Evolutionary conservation across 1,284 basidiomycete species (phyloP), one percentile per base, ranked within the genome.

Genomic region (Puccinia polysora): DNA sequence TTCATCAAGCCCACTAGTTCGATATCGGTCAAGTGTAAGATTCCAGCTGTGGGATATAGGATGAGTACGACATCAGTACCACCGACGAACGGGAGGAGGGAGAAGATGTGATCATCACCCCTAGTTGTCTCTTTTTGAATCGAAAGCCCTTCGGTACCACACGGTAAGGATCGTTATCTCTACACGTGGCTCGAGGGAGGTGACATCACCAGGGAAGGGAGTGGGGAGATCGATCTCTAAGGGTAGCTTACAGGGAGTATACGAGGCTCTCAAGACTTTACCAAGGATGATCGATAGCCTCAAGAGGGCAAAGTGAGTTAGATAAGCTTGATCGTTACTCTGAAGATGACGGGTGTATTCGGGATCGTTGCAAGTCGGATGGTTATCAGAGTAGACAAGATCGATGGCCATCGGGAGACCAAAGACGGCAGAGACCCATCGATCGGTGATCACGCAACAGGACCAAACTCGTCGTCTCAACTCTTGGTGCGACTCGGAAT

Each of bases 361-460:
- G 30, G 65, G 50, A 73, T 73, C 2, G 79, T 78, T 1, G 77
- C 73, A 68, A 81, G 77, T 84, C 89, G 63, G 86, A 59, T 59
- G 56, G 20, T 59, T 59, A 80, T 97, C 93, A 80, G 93, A 97
- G 80, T 96, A 93, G 75, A 88, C 86, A 2, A 96, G 85, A 79
- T 95, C 90, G 75, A 96, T 92, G 86, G 93, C 89, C 79, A 87
- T 88, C 2, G 93, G 90, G 76, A 90, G 89, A 0, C 90, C 90
- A 77, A 89, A 91, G 34, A 68, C 55, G 8, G 38, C 65, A 36
- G 53, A 68, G 2, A 56, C 40, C 65, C 93, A 96, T 81, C 91
- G 83, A 81, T 97, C 93, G 77, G 87, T 87, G 76, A 95, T 90
- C 63, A 96, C 86, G 81, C 91, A 95, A 36, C 87, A 87, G 18